phyloP scores from a whole-genome alignment of 495 filamentous ascomycete genomes.

The Lentithecium fluviatile region DNA sequence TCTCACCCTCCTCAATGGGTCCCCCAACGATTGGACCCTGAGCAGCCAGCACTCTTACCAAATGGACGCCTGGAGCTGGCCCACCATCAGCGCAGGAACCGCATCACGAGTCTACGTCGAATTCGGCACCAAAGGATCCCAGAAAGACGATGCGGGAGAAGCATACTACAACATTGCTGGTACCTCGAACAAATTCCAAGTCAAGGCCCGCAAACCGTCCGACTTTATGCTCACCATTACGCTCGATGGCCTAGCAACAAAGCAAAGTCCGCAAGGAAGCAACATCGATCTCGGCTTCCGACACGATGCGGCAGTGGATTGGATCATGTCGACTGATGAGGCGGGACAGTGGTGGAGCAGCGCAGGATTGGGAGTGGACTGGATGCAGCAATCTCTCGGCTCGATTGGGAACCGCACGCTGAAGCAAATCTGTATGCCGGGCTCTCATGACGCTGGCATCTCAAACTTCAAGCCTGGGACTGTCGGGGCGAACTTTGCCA shows the following conservation, averaged over 20 bases:
- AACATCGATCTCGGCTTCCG: conserved; percentile 29
- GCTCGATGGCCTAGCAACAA: conserved; percentile 20
- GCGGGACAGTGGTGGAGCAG: conserved; percentile 31
- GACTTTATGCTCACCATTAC: conserved; percentile 24
- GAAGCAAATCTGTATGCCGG: conserved; percentile 33
- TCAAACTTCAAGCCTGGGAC: conserved; percentile 21
- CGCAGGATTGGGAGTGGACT: conserved; percentile 18
- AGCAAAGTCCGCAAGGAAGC: conserved; percentile 19
- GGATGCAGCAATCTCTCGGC: conserved; percentile 35
- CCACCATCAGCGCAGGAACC: conserved; percentile 29
- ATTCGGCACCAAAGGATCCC: conserved; percentile 22
- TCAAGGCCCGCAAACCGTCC: conserved; percentile 17
- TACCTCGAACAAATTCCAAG: conserved; percentile 19
- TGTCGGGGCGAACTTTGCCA: conserved; percentile 26
- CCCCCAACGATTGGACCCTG: conserved; percentile 33
- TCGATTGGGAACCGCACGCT: conserved; percentile 29
- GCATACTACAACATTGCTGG: conserved; percentile 30
- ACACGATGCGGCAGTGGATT: conserved; percentile 31
- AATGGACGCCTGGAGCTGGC: conserved; percentile 35
- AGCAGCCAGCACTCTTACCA: conserved; percentile 30
- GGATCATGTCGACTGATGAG: conserved; percentile 32
- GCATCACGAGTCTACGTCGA: conserved; percentile 30
- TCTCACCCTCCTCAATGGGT: conserved; percentile 34
- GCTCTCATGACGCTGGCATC: conserved; percentile 36
- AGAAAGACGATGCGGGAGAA: conserved; percentile 32